Base-by-base conservation (phyloP, 768 basidiomycete genomes). In the Steccherinum ochraceum region DNA sequence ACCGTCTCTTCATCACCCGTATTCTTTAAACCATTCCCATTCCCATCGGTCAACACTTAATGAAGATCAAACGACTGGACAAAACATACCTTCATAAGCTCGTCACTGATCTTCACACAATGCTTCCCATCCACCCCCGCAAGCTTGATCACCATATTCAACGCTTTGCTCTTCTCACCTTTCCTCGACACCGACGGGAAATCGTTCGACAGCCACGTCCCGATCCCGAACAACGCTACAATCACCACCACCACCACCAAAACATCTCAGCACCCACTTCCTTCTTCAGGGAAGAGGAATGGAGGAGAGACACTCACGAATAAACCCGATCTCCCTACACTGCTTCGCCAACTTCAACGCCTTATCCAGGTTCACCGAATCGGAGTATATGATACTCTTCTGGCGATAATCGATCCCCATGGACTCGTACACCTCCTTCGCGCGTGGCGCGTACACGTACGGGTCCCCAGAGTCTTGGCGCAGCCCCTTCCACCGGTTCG, bases 71-170 rank as follows among this genome's bases (percentile, higher is more conserved):
- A 13, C 12, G 39, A 20, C 45, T 21, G 35, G 19, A 45, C 24
- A 24, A 3, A n/a, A 45, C 61, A 11, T 27, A 82, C 85, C 80
- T 98, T 99, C 7, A 73, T 84, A 49, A 85, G 63, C 61, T 98
- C 94, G 65, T 97, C 96, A 50, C 91, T 93, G 58, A 99, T 81
- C 69, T 99, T 98, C 58, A 98, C 81, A 57, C 93, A 95, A 1
- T 84, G 81, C 51, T 73, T 73, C 10, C 76, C 78, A 59, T 89
- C 73, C 12, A 96, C 84, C 42, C 80, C 76, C 35, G 80, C 77
- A 7, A 99, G 73, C 62, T 97, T 97, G 70, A 97, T 93, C 45
- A 99, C 95, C 63, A 98, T 97, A 62, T 95, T 96, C 55, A 96
- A 65, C 19, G 92, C 79, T 61, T 81, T 87, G 69, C 87, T 91